Conservation (phyloP, 257 asterid genomes). For the Jaltomata sinuosa region DNA sequence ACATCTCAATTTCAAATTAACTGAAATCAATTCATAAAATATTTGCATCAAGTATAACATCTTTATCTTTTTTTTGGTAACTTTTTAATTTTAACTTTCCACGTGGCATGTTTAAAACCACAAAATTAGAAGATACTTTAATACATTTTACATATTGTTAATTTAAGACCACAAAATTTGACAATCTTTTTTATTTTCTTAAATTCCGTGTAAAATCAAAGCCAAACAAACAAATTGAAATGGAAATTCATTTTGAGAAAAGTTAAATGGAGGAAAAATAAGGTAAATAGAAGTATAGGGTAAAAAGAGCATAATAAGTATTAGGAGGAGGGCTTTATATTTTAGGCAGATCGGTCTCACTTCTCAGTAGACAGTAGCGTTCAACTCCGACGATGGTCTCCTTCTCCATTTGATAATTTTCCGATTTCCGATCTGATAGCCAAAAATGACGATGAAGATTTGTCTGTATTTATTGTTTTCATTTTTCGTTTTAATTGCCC, state of each 20-base stretch:
- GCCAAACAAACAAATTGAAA: no score
- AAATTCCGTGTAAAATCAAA: no score
- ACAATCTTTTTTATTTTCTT: no score
- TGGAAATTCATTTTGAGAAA: no score
- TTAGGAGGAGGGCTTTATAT: not conserved
- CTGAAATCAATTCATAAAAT: not conserved
- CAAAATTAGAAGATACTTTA: no score
- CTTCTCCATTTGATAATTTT: not conserved
- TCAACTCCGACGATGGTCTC: not conserved
- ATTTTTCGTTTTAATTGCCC: not conserved
- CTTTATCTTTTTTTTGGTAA: no score
- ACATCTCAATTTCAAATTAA: not conserved
- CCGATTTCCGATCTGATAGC: not conserved
- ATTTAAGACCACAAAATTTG: no score
- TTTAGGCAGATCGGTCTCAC: not conserved
- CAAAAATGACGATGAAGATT: slow-evolving; percentile 11
- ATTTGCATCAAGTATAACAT: not conserved
- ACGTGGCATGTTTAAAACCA: no score
- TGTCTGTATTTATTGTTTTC: slow-evolving; percentile 24
- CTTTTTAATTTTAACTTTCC: no score
- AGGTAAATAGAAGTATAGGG: not conserved
- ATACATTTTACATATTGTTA: no score
- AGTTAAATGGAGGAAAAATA: not conserved
- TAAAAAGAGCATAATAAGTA: not conserved
- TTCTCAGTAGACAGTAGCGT: not conserved